These are phyloP conservation scores for Mycocentrospora acerina DNA, from an alignment of 2,329 filamentous ascomycete genomes.

Conservation along the genomic window DNA sequence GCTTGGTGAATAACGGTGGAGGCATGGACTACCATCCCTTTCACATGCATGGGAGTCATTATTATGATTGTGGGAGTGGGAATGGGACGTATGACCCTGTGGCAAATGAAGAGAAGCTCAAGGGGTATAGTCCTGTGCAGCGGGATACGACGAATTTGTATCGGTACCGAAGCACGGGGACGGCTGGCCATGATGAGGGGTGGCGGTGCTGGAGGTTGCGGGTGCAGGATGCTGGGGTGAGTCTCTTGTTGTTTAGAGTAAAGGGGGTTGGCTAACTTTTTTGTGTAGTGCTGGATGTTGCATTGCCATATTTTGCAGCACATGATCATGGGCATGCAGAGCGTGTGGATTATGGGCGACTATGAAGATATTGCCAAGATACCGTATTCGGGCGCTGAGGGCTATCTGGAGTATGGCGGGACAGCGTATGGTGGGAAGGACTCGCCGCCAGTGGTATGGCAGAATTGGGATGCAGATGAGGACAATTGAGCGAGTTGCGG, in stretches of 20 bases:
- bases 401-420: constrained; percentile 50
- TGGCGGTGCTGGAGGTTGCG: constrained; percentile 65
- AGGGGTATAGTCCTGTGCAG: constrained; percentile 38
- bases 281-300: constrained; percentile 62
- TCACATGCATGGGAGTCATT: constrained; percentile 58
- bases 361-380: constrained; percentile 41
- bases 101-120: constrained; percentile 50
- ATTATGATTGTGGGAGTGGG: constrained; percentile 56
- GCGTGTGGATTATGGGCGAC: constrained; percentile 51
- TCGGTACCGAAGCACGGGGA: constrained; percentile 50
- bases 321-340: constrained; percentile 58
- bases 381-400: constrained; percentile 40
- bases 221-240: constrained; percentile 32
- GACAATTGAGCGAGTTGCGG: too few species aligned
- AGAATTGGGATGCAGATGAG: constrained; percentile 10
- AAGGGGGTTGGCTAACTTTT: constrained; percentile 16
- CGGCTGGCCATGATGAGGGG: constrained; percentile 48
- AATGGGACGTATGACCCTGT: constrained; percentile 55
- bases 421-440: constrained; percentile 42
- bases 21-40: constrained; percentile 50
- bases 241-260: background rate
- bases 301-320: constrained; percentile 63
- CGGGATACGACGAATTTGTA: constrained; percentile 59
- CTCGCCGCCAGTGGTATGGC: constrained; percentile 10
- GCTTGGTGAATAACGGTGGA: constrained; percentile 17